Percentiles rank a stretch among this genome's conserved stretches.
phyloP scores from a whole-genome alignment of 345 rosid species.

The Garcia nutans region DNA sequence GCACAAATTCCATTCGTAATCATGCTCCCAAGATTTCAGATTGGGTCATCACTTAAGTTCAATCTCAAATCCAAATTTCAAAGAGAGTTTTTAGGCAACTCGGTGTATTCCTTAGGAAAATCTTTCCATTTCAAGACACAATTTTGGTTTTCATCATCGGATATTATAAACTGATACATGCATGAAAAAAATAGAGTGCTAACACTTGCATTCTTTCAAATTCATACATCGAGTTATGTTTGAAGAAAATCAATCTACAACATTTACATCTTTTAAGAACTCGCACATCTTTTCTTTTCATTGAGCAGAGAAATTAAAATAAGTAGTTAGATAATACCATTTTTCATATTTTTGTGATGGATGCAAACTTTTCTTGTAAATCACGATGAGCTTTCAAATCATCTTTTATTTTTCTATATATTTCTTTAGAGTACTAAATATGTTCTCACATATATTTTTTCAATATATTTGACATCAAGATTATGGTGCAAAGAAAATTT shows the following conservation, averaged over 20 bases:
- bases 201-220: not conserved
- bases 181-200: too few species aligned
- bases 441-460: not conserved
- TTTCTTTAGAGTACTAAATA: not conserved
- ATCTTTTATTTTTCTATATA: not conserved
- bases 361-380: not conserved
- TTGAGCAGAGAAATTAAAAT: not conserved
- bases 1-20: too few species aligned
- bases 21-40: too few species aligned
- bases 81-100: too few species aligned
- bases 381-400: not conserved
- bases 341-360: not conserved
- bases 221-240: not conserved
- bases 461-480: slow-evolving; percentile 3
- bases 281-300: not conserved
- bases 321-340: not conserved
- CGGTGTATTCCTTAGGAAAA: too few species aligned
- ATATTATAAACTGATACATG: too few species aligned
- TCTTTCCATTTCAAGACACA: too few species aligned
- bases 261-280: not conserved
- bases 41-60: too few species aligned
- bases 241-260: not conserved
- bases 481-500: not conserved
- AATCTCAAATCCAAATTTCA: too few species aligned
- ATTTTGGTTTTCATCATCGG: too few species aligned